Evolutionary conservation across 129 eudicot species (phyloP).

Genomic region (Flaveria sonorensis): DNA sequence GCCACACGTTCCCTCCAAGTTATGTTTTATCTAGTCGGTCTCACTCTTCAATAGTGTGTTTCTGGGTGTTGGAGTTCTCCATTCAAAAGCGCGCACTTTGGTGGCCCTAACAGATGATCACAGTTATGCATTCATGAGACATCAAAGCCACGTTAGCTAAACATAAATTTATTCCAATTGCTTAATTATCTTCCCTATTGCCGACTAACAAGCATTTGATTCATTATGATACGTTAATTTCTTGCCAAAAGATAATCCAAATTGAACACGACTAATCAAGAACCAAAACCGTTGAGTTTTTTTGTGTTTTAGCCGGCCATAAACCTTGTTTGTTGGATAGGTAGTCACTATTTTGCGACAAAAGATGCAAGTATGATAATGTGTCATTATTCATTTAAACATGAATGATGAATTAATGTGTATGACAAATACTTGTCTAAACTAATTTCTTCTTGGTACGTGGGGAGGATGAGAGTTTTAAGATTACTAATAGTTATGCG

Average conservation of each 20-base stretch:
- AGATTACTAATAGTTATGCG: no score
- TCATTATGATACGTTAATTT: neutral
- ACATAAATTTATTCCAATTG: no score
- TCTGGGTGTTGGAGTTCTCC: no score
- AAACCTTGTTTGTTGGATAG: constrained; percentile 4
- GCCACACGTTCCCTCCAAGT: no score
- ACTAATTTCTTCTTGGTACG: neutral
- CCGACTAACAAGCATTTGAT: neutral
- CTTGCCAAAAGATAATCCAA: constrained; percentile 14
- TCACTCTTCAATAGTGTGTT: no score
- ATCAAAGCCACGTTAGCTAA: no score
- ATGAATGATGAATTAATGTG: neutral
- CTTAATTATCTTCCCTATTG: neutral
- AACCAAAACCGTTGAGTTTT: neutral
- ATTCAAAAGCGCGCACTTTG: no score
- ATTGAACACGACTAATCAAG: neutral
- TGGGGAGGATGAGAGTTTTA: no score
- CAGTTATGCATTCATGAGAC: no score
- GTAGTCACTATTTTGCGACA: neutral
- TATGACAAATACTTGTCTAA: neutral
- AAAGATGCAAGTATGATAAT: neutral
- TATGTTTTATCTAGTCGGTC: no score
- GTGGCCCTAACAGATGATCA: no score
- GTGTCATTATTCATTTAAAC: constrained; percentile 12
- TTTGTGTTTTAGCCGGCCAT: neutral